Evolutionary conservation across 225 moss, liverwort and hornwort species (phyloP), one percentile per base, ranked within the genome.

Genomic region (Ulota crispa): DNA sequence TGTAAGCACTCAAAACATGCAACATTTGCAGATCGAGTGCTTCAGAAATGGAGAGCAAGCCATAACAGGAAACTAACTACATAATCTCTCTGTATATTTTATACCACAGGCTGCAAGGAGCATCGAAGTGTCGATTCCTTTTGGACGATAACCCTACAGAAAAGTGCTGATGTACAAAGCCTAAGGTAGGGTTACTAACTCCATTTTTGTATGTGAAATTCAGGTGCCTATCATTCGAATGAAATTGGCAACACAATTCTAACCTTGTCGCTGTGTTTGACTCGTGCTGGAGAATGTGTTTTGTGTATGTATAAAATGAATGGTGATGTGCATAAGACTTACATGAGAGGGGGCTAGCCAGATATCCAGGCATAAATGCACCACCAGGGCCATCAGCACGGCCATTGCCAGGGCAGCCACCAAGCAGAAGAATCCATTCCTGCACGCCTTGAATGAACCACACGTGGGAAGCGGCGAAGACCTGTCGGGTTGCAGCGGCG

Each of bases 351-450:
- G 43, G 16, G 42, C 57, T 30, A 78, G 85, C 87, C 83, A 85
- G 62, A 47, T 18, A 30, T 42, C 72, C 55, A 85, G 62, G 39
- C 61, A 83, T 61, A 83, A 66, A 83, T 85, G 81, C 75, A 78
- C 78, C 57, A 81, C 68, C 52, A 90, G 83, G 71, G 81, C 63
- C 68, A 83, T 61, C 31, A 89, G 83, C 62, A 87, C 71, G 45
- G 81, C 42, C 63, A 77, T 73, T 72, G 72, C 67, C 64, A 85
- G 72, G 39, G 79, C 79, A 63, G 71, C 8, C 79, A 79, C 52
- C 60, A 85, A n/a, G 70, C 72, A 83, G 72, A 87, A 87, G 70
- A 76, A 81, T 81, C 87, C 87, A 79, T 81, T 87, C 81, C 76
- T 78, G 64, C 89, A 81, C 41, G 72, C 63, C 78, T 90, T 90